Evolutionary conservation across 345 rosid species (phyloP).

Genomic region (Euphorbia tirucalli): DNA sequence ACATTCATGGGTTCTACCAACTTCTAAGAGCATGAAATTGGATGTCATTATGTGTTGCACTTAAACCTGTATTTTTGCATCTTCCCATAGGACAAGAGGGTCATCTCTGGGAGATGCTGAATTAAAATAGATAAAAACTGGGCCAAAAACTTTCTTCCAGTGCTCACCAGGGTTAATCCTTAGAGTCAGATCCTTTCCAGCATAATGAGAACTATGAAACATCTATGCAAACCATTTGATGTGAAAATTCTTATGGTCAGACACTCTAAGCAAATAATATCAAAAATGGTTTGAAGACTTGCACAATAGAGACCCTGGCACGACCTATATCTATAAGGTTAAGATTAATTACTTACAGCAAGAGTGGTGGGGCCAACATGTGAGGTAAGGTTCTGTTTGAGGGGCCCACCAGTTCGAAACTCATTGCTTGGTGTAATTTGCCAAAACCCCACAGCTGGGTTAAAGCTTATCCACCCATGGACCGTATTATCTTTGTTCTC

Average conservation of each 20-base stretch:
- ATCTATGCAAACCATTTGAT: constrained; percentile 28
- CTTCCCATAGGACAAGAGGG: constrained; percentile 80
- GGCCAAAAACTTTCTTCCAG: constrained; percentile 97
- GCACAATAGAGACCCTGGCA: background rate
- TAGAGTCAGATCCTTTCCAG: constrained; percentile 78
- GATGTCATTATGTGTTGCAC: background rate
- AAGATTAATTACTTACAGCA: constrained; percentile 20
- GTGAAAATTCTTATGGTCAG: constrained; percentile 7
- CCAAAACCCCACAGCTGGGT: constrained; percentile 28
- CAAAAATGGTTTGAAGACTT: background rate
- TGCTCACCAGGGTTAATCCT: constrained; percentile 57
- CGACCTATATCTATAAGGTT: constrained; percentile 1
- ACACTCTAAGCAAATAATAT: background rate
- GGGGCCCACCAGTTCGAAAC: constrained; percentile 28
- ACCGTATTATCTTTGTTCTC: constrained; percentile 22
- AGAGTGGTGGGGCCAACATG: constrained; percentile 33
- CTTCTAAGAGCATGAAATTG: constrained; percentile 10
- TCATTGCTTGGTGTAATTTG: constrained; percentile 32
- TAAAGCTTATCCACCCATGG: constrained; percentile 26
- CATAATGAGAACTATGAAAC: constrained; percentile 78
- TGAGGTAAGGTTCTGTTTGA: constrained; percentile 26
- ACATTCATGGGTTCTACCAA: constrained; percentile 12
- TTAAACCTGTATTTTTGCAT: constrained; percentile 77
- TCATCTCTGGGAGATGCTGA: constrained; percentile 59
- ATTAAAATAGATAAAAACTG: constrained; percentile 79